A percentile compares a stretch with the other conserved stretches of the same genome.
These are phyloP conservation scores for Nasturtium officinale DNA, from an alignment of 345 rosid species.

Conservation along the genomic window DNA sequence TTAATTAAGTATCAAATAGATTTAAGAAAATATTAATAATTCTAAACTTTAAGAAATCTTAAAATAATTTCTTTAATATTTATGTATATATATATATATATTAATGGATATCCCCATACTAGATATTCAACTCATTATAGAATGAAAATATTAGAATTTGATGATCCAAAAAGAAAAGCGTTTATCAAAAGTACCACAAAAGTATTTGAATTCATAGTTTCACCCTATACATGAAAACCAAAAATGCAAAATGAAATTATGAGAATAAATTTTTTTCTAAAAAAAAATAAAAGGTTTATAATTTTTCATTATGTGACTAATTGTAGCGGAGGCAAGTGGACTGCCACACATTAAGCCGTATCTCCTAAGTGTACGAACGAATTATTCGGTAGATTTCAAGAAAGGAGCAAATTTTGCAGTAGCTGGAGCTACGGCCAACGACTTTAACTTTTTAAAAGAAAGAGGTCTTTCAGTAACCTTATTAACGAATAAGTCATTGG, in stretches of 20 bases:
- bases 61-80: too few relatives aligned
- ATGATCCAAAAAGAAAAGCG: not conserved
- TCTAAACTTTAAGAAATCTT: not conserved
- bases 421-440: constrained; percentile 69
- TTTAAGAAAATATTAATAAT: too few relatives aligned
- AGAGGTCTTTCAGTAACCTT: constrained; percentile 41
- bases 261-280: not conserved
- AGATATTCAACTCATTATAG: not conserved
- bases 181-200: too few relatives aligned
- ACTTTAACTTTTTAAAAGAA: constrained; percentile 46
- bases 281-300: not conserved
- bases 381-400: constrained; percentile 16
- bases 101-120: not conserved
- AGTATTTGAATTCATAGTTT: too few relatives aligned
- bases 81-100: too few relatives aligned
- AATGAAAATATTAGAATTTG: too few relatives aligned
- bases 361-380: constrained; percentile 30
- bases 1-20: not conserved
- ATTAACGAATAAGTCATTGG: constrained; percentile 55
- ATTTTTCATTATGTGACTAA: not conserved
- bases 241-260: not conserved
- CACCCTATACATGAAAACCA: not conserved
- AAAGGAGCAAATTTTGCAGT: constrained; percentile 64
- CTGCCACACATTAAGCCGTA: constrained; percentile 59
- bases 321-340: constrained; percentile 64